Percentiles rank a stretch among this genome's conserved stretches.
Evolutionary conservation across 441 rosid genomes (phyloP).

Genomic region (Corymbia calophylla): DNA sequence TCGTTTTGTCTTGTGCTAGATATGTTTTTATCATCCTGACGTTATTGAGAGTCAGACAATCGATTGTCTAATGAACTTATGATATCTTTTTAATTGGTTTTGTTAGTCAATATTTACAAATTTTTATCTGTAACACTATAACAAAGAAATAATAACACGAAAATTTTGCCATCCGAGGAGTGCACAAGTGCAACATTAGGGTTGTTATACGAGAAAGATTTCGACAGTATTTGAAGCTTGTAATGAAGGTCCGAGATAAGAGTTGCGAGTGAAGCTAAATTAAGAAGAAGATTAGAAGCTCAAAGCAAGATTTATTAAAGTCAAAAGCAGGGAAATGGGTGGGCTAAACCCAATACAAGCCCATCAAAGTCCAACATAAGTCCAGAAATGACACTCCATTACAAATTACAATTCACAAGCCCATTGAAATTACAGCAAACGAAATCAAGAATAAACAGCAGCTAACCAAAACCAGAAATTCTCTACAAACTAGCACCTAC

Average conservation of each 20-base stretch:
- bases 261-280: background rate
- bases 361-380: background rate
- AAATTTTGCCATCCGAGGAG: background rate
- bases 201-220: background rate
- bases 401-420: background rate
- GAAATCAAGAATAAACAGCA: background rate
- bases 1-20: background rate
- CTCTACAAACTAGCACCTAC: background rate
- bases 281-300: background rate
- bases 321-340: background rate
- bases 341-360: background rate
- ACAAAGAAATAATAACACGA: background rate
- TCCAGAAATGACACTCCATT: background rate
- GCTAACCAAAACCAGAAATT: background rate
- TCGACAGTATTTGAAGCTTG: background rate
- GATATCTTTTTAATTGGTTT: background rate
- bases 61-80: background rate
- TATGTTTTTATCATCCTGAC: background rate
- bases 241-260: background rate
- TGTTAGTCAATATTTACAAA: background rate
- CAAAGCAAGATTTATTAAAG: background rate
- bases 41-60: background rate
- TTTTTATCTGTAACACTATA: background rate
- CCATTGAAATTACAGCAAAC: background rate
- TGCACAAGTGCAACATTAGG: background rate